A percentile compares a stretch with the other conserved stretches of the same genome.
Evolutionary conservation across 2,329 filamentous ascomycete genomes (phyloP).

Genomic region (Lizonia empirigonia): DNA sequence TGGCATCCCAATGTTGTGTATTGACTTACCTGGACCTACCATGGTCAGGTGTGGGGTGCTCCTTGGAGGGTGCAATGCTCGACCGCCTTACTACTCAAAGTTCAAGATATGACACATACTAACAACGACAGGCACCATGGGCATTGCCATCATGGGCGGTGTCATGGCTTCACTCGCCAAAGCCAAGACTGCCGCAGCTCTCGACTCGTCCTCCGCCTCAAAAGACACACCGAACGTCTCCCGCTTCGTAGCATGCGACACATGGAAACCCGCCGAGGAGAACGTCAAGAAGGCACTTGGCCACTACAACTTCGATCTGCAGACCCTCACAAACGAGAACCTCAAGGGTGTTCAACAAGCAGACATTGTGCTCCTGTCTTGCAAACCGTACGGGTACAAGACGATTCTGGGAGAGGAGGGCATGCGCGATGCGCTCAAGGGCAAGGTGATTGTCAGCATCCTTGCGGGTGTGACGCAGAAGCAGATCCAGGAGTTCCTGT

Average conservation of each 20-base stretch:
- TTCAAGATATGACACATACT: too few species aligned
- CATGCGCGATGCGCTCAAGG: constrained; percentile 73
- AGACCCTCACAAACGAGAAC: constrained; percentile 74
- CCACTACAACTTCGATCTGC: constrained; percentile 66
- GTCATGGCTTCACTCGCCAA: constrained; percentile 73
- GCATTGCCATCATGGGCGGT: constrained; percentile 80
- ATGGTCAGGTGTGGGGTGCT: too few species aligned
- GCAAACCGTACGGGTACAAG: constrained; percentile 77
- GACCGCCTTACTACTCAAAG: background rate
- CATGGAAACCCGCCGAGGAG: constrained; percentile 70
- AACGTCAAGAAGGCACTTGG: constrained; percentile 70
- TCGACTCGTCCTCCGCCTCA: constrained; percentile 50
- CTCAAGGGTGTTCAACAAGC: constrained; percentile 68
- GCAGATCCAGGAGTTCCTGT: constrained; percentile 70
- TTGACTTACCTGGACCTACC: too few species aligned
- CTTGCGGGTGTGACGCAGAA: constrained; percentile 75
- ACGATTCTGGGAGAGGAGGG: constrained; percentile 70
- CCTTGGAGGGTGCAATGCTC: too few species aligned
- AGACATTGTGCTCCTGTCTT: constrained; percentile 77
- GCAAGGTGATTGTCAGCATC: constrained; percentile 83
- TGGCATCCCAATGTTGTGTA: too few species aligned
- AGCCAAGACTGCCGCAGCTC: constrained; percentile 36
- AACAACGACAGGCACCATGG: constrained; percentile 71
- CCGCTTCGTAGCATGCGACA: constrained; percentile 81
- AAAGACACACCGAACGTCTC: constrained; percentile 59